These are phyloP conservation scores for Biscogniauxia sp. DNA, from an alignment of 2,329 filamentous ascomycete species.

Conservation along the genomic window DNA sequence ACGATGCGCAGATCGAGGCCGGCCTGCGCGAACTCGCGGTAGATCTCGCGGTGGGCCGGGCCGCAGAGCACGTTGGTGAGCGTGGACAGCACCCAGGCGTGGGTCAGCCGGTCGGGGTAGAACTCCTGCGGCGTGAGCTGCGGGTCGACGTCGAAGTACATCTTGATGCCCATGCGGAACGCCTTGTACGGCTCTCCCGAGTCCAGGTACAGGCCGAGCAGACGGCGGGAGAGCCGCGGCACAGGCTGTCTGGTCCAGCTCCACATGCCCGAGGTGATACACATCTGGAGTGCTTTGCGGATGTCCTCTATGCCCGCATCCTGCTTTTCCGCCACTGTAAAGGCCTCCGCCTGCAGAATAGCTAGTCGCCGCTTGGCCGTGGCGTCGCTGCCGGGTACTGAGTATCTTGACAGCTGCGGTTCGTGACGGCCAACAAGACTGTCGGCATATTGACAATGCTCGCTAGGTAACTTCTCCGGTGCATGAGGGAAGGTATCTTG, in stretches of 20 bases:
- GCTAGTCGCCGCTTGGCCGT: constrained; percentile 20
- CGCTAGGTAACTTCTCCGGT: constrained; percentile 18
- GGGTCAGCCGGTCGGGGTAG: constrained; percentile 21
- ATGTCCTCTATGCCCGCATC: constrained; percentile 16
- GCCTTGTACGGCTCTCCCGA: constrained; percentile 21
- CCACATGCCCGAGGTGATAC: constrained; percentile 28
- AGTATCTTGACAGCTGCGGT: constrained; percentile 11
- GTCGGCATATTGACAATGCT: constrained; percentile 21
- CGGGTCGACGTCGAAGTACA: constrained; percentile 26
- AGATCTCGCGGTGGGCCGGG: constrained; percentile 16
- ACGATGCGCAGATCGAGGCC: constrained; percentile 25
- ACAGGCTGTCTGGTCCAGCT: constrained; percentile 26
- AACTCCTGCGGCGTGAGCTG: constrained; percentile 22
- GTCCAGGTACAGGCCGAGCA: constrained; percentile 23
- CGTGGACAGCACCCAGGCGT: constrained; percentile 24
- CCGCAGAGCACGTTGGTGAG: constrained; percentile 26
- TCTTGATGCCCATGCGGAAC: constrained; percentile 26
- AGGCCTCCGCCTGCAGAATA: constrained; percentile 26
- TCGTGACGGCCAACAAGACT: constrained; percentile 15
- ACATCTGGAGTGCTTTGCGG: constrained; percentile 23
- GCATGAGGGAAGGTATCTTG: constrained; percentile 39
- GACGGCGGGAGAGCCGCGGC: constrained; percentile 21
- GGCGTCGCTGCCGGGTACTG: constrained; percentile 7
- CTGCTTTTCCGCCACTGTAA: constrained; percentile 15
- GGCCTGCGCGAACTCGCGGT: constrained; percentile 20